These are phyloP conservation scores for Cladosporium oxysporum DNA, from an alignment of 2,329 filamentous ascomycete species.

Conservation along the genomic window DNA sequence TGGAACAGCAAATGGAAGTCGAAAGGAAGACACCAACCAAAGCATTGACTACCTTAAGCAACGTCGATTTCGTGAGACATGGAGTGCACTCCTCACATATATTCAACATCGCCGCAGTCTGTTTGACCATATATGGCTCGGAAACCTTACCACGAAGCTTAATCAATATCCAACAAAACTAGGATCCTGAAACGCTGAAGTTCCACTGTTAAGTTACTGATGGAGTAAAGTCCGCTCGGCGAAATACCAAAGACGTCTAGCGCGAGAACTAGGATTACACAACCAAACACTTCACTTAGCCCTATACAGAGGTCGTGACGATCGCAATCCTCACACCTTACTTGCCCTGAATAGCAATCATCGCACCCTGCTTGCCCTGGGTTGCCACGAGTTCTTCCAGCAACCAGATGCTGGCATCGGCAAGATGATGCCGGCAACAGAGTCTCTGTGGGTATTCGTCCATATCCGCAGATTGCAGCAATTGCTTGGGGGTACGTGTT, in stretches of 20 bases:
- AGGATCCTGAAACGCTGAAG: neutral
- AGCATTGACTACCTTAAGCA: neutral
- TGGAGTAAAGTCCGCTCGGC: conserved; percentile 16
- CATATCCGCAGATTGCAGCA: neutral
- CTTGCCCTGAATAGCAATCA: neutral
- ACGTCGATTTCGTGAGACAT: neutral
- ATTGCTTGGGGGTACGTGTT: neutral
- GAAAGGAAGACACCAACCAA: neutral
- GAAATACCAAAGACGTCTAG: neutral
- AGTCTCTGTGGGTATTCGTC: neutral
- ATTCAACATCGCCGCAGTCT: neutral
- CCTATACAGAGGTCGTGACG: conserved; percentile 1
- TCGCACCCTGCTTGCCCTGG: neutral
- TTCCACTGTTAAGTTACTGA: neutral
- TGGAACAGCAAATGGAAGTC: neutral
- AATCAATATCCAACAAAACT: neutral
- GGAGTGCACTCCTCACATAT: neutral
- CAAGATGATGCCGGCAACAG: neutral
- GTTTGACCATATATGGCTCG: neutral
- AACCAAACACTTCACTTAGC: neutral
- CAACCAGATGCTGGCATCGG: neutral
- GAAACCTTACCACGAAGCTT: neutral
- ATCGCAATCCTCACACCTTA: conserved; percentile 10
- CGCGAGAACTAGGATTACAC: neutral
- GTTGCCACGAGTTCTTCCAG: neutral